phyloP scores from a whole-genome alignment of 805 yeast species.

The Cyberlindnera maclurae region DNA sequence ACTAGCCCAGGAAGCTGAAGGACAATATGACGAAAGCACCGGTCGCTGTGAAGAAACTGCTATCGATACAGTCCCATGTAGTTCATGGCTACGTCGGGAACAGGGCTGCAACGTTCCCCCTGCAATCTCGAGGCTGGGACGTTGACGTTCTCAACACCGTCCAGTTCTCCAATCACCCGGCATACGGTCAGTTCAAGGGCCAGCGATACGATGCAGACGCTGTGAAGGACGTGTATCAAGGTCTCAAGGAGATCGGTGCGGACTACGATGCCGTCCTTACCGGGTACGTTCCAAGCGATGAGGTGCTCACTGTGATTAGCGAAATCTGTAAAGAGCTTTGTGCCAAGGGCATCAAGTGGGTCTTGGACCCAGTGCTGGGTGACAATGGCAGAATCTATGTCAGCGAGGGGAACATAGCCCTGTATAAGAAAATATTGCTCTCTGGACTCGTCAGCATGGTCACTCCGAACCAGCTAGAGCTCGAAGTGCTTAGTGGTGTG shows the following conservation, averaged over 20 bases:
- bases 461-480: conserved; percentile 73
- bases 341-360: conserved; percentile 38
- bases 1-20: too few relatives aligned
- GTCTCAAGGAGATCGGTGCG: conserved; percentile 42
- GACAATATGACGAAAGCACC: conserved; percentile 1
- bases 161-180: conserved; percentile 88
- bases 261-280: conserved; percentile 62
- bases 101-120: conserved; percentile 82
- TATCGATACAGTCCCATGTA: conserved; percentile 82
- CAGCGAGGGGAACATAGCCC: conserved; percentile 43
- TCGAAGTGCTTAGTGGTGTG: conserved; percentile 49
- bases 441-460: conserved; percentile 40
- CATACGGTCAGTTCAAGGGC: conserved; percentile 68
- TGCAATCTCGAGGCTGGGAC: conserved; percentile 86
- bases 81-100: conserved; percentile 96
- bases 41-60: conserved; percentile 12
- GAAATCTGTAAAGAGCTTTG: conserved; percentile 31
- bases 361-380: conserved; percentile 89
- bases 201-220: conserved; percentile 37
- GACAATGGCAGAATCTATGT: conserved; percentile 85
- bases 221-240: conserved; percentile 44
- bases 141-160: conserved; percentile 87
- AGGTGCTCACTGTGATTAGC: conserved; percentile 44
- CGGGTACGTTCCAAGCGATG: conserved; percentile 71
- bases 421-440: conserved; percentile 41